phyloP scores from a whole-genome alignment of 208 protist genomes.

The Leishmania amazonensis region DNA sequence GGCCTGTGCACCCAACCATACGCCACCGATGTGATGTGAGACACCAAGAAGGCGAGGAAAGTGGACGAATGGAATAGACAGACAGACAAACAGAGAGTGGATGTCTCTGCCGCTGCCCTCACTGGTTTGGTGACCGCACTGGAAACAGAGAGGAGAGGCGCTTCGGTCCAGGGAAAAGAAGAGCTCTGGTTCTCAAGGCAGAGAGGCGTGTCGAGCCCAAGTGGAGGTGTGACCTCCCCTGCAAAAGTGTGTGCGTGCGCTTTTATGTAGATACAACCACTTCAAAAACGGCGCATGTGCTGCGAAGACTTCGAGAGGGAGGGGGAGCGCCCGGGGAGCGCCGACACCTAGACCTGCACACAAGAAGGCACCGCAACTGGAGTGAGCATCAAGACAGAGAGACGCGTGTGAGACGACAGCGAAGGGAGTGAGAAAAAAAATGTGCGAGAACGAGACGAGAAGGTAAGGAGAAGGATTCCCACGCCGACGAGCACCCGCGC shows the following conservation, averaged over 20 bases:
- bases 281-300: neutral
- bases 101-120: neutral
- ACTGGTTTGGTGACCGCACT: neutral
- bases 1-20: neutral
- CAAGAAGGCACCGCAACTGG: neutral
- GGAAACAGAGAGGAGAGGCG: neutral
- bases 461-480: neutral
- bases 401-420: neutral
- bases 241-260: neutral
- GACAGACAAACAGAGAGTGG: too few species aligned
- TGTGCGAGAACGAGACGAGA: neutral
- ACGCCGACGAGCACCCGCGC: neutral
- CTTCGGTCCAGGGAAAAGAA: neutral
- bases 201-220: neutral
- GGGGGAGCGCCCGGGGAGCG: neutral
- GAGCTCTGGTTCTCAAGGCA: neutral
- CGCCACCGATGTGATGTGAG: neutral
- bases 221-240: neutral
- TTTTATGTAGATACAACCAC: neutral
- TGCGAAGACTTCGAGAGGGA: neutral
- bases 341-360: too few species aligned
- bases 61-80: neutral
- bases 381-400: neutral
- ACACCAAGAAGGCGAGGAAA: neutral
- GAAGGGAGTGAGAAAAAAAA: neutral